phyloP scores from a whole-genome alignment of 768 basidiomycete species.

The Trametes coccinea region DNA sequence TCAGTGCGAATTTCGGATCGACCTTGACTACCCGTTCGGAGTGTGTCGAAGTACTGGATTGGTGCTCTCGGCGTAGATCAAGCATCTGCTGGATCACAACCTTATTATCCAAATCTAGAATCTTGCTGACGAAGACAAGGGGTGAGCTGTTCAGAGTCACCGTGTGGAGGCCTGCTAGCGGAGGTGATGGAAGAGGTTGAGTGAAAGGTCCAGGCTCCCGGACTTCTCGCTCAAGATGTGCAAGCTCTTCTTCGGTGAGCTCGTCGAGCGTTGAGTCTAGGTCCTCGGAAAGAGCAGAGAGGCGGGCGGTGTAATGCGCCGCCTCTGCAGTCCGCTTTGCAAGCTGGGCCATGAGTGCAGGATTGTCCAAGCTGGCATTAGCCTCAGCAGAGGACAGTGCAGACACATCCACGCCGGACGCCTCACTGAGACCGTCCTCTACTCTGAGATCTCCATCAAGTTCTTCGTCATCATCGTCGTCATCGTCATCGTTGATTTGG shows the following conservation, averaged over 20 bases:
- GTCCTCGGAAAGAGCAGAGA: background rate
- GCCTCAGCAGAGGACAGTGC: too few species aligned
- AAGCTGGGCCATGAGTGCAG: too few species aligned
- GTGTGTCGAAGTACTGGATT: background rate
- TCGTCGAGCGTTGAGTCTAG: background rate
- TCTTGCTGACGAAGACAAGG: background rate
- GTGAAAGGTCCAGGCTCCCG: too few species aligned
- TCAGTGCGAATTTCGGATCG: background rate
- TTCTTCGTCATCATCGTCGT: too few species aligned
- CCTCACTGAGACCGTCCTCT: too few species aligned
- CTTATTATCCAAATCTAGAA: background rate
- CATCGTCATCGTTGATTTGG: too few species aligned
- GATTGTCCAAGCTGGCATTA: too few species aligned
- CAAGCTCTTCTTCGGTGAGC: background rate
- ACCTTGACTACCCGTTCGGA: background rate
- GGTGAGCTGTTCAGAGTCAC: too few species aligned
- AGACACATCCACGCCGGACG: too few species aligned
- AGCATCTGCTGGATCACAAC: background rate
- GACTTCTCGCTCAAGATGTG: background rate
- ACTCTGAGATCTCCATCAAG: too few species aligned
- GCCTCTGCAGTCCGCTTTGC: background rate
- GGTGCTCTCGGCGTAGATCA: background rate
- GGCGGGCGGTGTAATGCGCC: background rate
- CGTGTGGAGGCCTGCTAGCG: too few species aligned
- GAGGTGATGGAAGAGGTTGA: too few species aligned